Conservation (phyloP, 2,329 filamentous ascomycete genomes). For the Thielaviopsis euricoi region DNA sequence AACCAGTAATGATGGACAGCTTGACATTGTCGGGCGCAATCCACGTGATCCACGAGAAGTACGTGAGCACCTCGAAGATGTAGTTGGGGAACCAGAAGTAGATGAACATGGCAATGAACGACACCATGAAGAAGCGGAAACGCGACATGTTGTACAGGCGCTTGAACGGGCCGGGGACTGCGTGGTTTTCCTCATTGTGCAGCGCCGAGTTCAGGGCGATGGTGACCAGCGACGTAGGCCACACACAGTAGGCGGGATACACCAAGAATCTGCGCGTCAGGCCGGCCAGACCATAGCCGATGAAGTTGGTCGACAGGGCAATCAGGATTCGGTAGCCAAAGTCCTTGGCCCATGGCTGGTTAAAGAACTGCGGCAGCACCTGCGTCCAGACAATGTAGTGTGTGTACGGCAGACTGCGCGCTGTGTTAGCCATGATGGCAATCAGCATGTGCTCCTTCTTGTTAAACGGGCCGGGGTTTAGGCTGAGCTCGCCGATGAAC, state of each 20-base stretch:
- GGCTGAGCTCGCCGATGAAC: slow-evolving; percentile 17
- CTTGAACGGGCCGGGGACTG: slow-evolving; percentile 20
- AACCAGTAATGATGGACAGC: slow-evolving; percentile 22
- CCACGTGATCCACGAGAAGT: slow-evolving; percentile 38
- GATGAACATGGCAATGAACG: slow-evolving; percentile 30
- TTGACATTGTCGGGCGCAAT: slow-evolving; percentile 28
- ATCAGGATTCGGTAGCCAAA: slow-evolving; percentile 35
- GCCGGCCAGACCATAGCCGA: slow-evolving; percentile 39
- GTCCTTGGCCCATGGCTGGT: slow-evolving; percentile 30
- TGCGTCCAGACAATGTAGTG: slow-evolving; percentile 34
- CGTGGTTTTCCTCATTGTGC: slow-evolving; percentile 21
- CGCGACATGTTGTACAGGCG: slow-evolving; percentile 25
- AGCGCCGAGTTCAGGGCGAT: slow-evolving; percentile 33
- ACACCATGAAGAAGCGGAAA: slow-evolving; percentile 28
- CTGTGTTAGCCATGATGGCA: slow-evolving; percentile 37
- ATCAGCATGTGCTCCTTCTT: slow-evolving; percentile 42
- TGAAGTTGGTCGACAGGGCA: slow-evolving; percentile 33
- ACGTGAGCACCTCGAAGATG: slow-evolving; percentile 29
- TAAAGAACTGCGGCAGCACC: slow-evolving; percentile 30
- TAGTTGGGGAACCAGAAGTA: slow-evolving; percentile 39
- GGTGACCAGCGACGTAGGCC: slow-evolving; percentile 34
- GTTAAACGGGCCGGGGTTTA: slow-evolving; percentile 35
- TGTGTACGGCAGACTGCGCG: slow-evolving; percentile 30
- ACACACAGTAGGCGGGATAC: slow-evolving; percentile 34
- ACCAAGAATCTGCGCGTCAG: slow-evolving; percentile 32